Evolutionary conservation across 1,139 yeast species (phyloP).

Genomic region (Keqinozyma sinolaborantium): DNA sequence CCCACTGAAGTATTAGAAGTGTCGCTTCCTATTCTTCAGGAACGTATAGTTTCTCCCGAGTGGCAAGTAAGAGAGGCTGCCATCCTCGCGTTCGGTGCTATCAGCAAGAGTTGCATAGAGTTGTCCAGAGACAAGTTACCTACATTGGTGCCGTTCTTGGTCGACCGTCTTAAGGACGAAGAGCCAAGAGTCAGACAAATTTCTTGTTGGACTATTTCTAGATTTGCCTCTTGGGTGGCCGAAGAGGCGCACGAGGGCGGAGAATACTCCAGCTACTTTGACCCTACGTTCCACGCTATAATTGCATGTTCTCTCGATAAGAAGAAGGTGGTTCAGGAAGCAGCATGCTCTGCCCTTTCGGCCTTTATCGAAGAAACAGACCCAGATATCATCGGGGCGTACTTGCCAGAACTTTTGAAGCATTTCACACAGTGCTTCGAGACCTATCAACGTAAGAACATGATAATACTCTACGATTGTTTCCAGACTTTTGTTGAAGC

Average conservation of each 20-base stretch:
- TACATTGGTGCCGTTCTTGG: slow-evolving; percentile 77
- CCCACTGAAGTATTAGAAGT: slow-evolving; percentile 67
- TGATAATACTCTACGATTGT: slow-evolving; percentile 82
- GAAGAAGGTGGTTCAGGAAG: slow-evolving; percentile 90
- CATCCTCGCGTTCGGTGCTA: slow-evolving; percentile 91
- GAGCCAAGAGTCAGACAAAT: slow-evolving; percentile 90
- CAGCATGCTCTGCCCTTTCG: slow-evolving; percentile 86
- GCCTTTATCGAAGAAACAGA: slow-evolving; percentile 79
- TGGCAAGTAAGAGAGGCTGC: slow-evolving; percentile 96
- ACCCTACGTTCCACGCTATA: slow-evolving; percentile 76
- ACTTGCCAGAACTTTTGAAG: slow-evolving; percentile 52
- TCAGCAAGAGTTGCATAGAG: slow-evolving; percentile 83
- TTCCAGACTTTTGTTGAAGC: slow-evolving; percentile 88
- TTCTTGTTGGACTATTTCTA: slow-evolving; percentile 90
- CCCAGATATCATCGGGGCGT: slow-evolving; percentile 51
- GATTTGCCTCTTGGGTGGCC: slow-evolving; percentile 81
- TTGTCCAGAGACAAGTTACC: slow-evolving; percentile 73
- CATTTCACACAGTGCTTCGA: slow-evolving; percentile 74
- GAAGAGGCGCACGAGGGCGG: slow-evolving; percentile 62
- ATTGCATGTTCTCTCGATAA: slow-evolving; percentile 72
- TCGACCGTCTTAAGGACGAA: slow-evolving; percentile 69
- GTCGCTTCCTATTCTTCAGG: slow-evolving; percentile 74
- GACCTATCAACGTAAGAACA: slow-evolving; percentile 76
- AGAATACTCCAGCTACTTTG: slow-evolving; percentile 61
- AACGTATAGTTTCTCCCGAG: slow-evolving; percentile 59